Evolutionary conservation across 1,284 basidiomycete species (phyloP).

Genomic region (Abortiporus biennis): DNA sequence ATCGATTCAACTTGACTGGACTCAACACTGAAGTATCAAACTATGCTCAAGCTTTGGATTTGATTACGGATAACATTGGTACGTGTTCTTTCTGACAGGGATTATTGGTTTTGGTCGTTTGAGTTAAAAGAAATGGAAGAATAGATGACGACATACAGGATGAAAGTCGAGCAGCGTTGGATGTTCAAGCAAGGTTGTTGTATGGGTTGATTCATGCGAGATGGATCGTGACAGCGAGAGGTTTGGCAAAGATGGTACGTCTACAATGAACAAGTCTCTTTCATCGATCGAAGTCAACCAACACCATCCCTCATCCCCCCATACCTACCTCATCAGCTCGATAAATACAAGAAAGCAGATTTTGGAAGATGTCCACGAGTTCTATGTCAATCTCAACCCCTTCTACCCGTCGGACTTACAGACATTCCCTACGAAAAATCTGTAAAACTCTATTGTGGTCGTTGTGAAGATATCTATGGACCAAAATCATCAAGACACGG

Average conservation of each 20-base stretch:
- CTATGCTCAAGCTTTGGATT: conserved; percentile 89
- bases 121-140: too few relatives aligned
- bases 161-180: conserved; percentile 74
- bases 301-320: conserved; percentile 9
- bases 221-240: conserved; percentile 93
- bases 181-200: conserved; percentile 83
- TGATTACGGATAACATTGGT: conserved; percentile 94
- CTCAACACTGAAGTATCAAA: conserved; percentile 95
- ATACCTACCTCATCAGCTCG: conserved; percentile 69
- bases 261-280: not conserved
- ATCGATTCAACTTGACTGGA: conserved; percentile 97
- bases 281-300: not conserved
- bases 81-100: conserved; percentile 18
- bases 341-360: conserved; percentile 96
- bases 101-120: not conserved
- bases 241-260: conserved; percentile 90
- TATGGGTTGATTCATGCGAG: conserved; percentile 97
- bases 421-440: conserved; percentile 95
- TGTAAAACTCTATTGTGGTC: conserved; percentile 94
- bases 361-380: conserved; percentile 96
- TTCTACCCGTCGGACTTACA: conserved; percentile 92
- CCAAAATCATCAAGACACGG: conserved; percentile 94
- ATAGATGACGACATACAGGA: conserved; percentile 78
- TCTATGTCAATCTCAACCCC: conserved; percentile 85
- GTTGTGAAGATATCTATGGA: conserved; percentile 95